Conservation (phyloP, 257 asterid species). For the Hygrophila difformis region DNA sequence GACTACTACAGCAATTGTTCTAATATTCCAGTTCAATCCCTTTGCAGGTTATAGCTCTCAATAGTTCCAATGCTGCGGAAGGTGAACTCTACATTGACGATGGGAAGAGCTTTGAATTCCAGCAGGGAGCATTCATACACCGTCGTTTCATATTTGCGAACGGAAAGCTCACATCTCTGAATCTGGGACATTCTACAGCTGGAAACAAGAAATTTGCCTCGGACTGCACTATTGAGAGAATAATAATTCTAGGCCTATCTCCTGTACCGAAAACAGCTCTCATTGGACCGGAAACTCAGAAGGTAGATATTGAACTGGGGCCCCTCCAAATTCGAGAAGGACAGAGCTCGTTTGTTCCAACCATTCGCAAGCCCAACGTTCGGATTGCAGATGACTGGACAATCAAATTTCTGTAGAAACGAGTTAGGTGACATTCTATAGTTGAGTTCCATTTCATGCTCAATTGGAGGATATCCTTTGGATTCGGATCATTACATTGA, state of each 20-base stretch:
- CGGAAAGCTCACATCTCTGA: slow-evolving; percentile 56
- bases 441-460: too few species aligned
- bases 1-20: too few species aligned
- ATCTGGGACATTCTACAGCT: slow-evolving; percentile 22
- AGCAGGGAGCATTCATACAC: slow-evolving; percentile 61
- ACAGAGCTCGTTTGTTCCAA: slow-evolving; percentile 25
- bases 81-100: slow-evolving; percentile 88
- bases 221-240: slow-evolving; percentile 62
- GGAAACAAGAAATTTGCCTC: slow-evolving; percentile 40
- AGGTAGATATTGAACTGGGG: slow-evolving; percentile 48
- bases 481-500: too few species aligned
- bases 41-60: slow-evolving; percentile 90
- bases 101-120: slow-evolving; percentile 86
- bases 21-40: slow-evolving; percentile 11
- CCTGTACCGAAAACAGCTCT: slow-evolving; percentile 44
- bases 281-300: slow-evolving; percentile 51
- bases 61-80: slow-evolving; percentile 78
- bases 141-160: slow-evolving; percentile 53
- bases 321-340: slow-evolving; percentile 54
- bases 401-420: slow-evolving; percentile 56
- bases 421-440: too few species aligned
- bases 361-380: slow-evolving; percentile 79
- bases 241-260: slow-evolving; percentile 52
- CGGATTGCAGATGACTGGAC: slow-evolving; percentile 61
- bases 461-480: too few species aligned